Conservation (phyloP, 768 basidiomycete species). For the Hysterangium stoloniferum region DNA sequence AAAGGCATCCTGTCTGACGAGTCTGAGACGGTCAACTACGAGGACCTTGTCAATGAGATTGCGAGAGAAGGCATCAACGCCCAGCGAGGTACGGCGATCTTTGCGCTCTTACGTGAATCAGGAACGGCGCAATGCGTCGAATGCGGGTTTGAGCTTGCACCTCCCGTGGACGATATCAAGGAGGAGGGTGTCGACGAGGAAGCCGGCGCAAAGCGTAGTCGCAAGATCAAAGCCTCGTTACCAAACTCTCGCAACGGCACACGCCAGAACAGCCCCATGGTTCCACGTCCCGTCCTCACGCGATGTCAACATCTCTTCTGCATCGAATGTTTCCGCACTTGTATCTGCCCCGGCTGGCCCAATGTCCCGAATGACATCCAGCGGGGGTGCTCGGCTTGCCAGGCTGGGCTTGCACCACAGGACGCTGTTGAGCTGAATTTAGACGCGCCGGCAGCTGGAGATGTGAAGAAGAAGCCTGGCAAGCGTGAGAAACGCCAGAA, state of each 20-base stretch:
- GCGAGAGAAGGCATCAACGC: constrained; percentile 70
- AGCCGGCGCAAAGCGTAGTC: constrained; percentile 40
- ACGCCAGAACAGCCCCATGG: constrained; percentile 63
- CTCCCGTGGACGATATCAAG: constrained; percentile 35
- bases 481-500: constrained; percentile 64
- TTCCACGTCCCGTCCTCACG: constrained; percentile 66
- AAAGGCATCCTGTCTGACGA: constrained; percentile 37
- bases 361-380: constrained; percentile 48
- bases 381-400: constrained; percentile 73
- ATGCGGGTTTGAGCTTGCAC: constrained; percentile 71
- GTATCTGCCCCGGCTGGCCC: constrained; percentile 79
- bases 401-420: constrained; percentile 49
- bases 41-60: constrained; percentile 73
- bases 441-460: constrained; percentile 38
- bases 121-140: constrained; percentile 85
- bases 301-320: constrained; percentile 95
- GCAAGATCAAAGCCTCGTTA: constrained; percentile 25
- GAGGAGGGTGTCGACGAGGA: constrained; percentile 42
- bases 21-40: constrained; percentile 57
- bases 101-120: constrained; percentile 78
- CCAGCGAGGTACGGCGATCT: constrained; percentile 71
- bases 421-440: constrained; percentile 83
- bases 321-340: constrained; percentile 70
- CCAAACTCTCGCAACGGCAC: constrained; percentile 67
- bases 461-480: constrained; percentile 50